These are phyloP conservation scores for Eucalyptus cloeziana DNA, from an alignment of 345 rosid genomes.

Conservation along the genomic window DNA sequence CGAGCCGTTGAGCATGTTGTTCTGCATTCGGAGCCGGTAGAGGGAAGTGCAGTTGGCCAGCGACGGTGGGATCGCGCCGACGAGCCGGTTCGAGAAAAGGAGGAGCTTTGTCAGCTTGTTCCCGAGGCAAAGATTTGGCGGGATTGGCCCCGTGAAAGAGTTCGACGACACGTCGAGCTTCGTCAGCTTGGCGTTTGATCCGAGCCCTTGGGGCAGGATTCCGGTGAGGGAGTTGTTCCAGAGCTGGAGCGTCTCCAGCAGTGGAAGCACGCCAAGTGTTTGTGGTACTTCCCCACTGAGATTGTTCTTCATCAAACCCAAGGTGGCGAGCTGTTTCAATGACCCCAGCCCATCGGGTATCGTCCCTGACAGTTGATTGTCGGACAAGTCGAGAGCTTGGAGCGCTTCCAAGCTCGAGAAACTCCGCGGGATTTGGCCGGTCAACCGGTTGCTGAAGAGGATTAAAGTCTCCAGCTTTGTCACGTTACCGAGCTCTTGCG, in stretches of 20 bases:
- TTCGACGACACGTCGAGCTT: conserved; percentile 71
- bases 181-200: conserved; percentile 48
- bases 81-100: conserved; percentile 71
- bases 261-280: conserved; percentile 49
- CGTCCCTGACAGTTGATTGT: conserved; percentile 53
- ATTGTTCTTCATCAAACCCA: conserved; percentile 52
- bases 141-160: conserved; percentile 61
- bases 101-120: conserved; percentile 67
- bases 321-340: conserved; percentile 36
- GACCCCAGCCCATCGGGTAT: conserved; percentile 46
- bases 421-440: conserved; percentile 65
- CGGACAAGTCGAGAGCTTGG: conserved; percentile 51
- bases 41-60: conserved; percentile 53
- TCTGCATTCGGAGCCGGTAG: conserved; percentile 50
- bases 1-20: conserved; percentile 57
- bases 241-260: conserved; percentile 36
- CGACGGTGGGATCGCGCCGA: conserved; percentile 32
- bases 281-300: conserved; percentile 57
- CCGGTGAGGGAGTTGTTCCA: conserved; percentile 80
- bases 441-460: conserved; percentile 45
- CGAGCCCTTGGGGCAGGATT: conserved; percentile 59
- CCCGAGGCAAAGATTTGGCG: conserved; percentile 64
- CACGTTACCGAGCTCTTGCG: conserved; percentile 48
- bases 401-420: conserved; percentile 35
- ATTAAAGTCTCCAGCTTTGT: conserved; percentile 37